Base-by-base conservation (phyloP, 139 green algal species). In the Chlorella sorokiniana region DNA sequence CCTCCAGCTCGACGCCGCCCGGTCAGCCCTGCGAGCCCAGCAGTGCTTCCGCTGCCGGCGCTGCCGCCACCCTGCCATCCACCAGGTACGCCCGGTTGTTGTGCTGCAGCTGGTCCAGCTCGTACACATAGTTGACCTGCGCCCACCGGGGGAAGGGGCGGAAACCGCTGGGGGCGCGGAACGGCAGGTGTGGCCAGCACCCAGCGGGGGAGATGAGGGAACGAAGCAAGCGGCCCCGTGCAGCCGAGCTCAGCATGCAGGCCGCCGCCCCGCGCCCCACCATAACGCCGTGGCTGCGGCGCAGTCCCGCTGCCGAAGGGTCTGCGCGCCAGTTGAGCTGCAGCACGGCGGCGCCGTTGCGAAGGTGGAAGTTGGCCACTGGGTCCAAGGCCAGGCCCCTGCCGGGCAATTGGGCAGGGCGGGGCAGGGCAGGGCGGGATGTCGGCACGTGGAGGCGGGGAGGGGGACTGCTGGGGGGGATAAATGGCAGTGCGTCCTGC, bases 281-380 rank as follows among this genome's bases (percentile, higher is more conserved):
- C 93, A 97, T 96, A n/a, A 97, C 78, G 22, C 93, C 93, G 51
- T 86, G 89, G 76, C 76, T 90, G 23, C 78, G 56, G 1, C 31
- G 69, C n/a, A 95, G 51, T 3, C 89, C 92, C 33, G 64, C 48
- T 14, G 63, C 11, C 10, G 80, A 91, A 27, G 78, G 56, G 77
- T 97, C 91, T 18, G 89, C 90, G 52, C 82, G 76, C 87, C 85
- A 93, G 71, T 93, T 94, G 37, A 97, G 75, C 3, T 82, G 77
- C 84, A 83, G 86, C 52, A 96, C 48, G 5, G 22, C n/a, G 33
- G 94, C 93, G 0, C 94, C 94, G 80, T 97, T 97, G 22, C 86
- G 76, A n/a, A 97, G 63, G 79, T 97, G 94, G 69, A 97, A 97
- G 77, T 95, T 90, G 16, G 91, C 93, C 22, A 97, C 94, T 22